phyloP scores from a whole-genome alignment of 108 stramenopile genomes.

The Stephanodiscus triporus region DNA sequence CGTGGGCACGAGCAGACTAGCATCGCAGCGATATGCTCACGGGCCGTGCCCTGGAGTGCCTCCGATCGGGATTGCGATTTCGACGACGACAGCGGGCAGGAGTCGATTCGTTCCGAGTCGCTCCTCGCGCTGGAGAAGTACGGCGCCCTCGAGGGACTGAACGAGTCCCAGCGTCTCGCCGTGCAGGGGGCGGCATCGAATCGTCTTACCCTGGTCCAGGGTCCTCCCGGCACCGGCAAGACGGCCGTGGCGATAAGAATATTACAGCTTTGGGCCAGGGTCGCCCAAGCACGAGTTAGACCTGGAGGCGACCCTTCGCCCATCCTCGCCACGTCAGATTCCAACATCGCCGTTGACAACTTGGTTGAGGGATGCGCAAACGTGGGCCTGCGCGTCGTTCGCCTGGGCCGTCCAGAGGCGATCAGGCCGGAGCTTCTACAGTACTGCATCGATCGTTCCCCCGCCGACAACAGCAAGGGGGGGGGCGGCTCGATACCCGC shows the following conservation, averaged over 20 bases:
- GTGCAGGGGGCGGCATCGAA: conserved; percentile 89
- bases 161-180: conserved; percentile 85
- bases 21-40: conserved; percentile 86
- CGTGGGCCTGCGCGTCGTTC: conserved; percentile 87
- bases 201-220: conserved; percentile 89
- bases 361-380: conserved; percentile 94
- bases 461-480: not conserved
- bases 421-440: conserved; percentile 90
- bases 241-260: conserved; percentile 92
- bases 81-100: conserved; percentile 55
- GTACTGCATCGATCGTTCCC: conserved; percentile 79
- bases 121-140: conserved; percentile 83
- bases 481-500: conserved; percentile 43
- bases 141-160: conserved; percentile 83
- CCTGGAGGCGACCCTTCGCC: conserved; percentile 71
- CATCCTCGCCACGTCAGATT: conserved; percentile 90
- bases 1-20: conserved; percentile 65
- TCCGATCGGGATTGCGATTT: conserved; percentile 56
- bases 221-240: conserved; percentile 87
- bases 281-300: conserved; percentile 56
- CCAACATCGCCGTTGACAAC: conserved; percentile 98
- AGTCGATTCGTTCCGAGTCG: conserved; percentile 64
- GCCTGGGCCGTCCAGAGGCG: conserved; percentile 92
- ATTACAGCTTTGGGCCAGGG: conserved; percentile 87
- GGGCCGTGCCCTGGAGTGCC: conserved; percentile 76